phyloP scores from a whole-genome alignment of 1,139 yeast genomes.

The Nakaseomyces nivariensis region DNA sequence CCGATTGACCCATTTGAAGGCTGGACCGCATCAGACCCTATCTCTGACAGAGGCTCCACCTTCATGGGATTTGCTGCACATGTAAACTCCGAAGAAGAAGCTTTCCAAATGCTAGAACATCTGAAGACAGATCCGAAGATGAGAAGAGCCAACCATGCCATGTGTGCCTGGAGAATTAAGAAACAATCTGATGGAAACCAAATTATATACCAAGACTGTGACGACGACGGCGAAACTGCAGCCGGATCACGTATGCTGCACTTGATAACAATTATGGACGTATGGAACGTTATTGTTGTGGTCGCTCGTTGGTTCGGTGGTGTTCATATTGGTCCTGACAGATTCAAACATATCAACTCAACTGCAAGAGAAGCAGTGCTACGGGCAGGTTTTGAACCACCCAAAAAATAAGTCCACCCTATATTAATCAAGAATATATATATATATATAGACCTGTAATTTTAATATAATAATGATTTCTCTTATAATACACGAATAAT shows the following conservation, averaged over 20 bases:
- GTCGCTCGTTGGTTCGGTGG: conserved; percentile 96
- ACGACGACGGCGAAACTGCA: conserved; percentile 96
- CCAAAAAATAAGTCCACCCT: conserved; percentile 14
- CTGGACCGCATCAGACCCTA: conserved; percentile 71
- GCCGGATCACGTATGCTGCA: conserved; percentile 87
- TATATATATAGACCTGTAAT: neutral
- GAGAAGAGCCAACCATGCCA: conserved; percentile 63
- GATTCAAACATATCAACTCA: conserved; percentile 87
- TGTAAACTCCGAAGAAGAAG: conserved; percentile 58
- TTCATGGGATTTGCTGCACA: conserved; percentile 67
- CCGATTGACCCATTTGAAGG: conserved; percentile 43
- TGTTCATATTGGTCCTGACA: conserved; percentile 78
- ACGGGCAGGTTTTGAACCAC: conserved; percentile 42
- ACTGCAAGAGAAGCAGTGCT: conserved; percentile 79
- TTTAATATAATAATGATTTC: neutral
- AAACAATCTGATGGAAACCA: conserved; percentile 29
- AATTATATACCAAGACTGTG: conserved; percentile 70
- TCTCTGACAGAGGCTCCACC: conserved; percentile 74
- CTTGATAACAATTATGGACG: conserved; percentile 69
- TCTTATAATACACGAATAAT: no score
- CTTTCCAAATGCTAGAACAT: conserved; percentile 40
- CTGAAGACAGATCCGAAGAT: conserved; percentile 59
- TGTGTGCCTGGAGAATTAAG: conserved; percentile 75
- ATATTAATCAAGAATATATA: neutral
- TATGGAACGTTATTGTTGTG: conserved; percentile 70